Conservation (phyloP, 495 filamentous ascomycete species). For the Penicillium bovifimosum region DNA sequence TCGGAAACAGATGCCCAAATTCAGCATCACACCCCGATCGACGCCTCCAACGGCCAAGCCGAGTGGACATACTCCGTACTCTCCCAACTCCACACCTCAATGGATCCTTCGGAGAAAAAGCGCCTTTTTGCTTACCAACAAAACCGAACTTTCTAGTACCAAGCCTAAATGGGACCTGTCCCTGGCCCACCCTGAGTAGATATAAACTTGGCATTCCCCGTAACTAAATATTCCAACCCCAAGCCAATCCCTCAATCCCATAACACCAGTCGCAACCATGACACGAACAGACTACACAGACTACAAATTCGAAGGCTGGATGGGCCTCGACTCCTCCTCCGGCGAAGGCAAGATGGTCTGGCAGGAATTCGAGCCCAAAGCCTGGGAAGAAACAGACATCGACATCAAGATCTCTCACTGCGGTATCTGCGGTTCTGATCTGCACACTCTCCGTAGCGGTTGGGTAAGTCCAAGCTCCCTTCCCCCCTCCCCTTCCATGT, state of each 20-base stretch:
- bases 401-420: conserved; percentile 44
- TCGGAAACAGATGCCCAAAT: no score
- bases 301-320: conserved; percentile 78
- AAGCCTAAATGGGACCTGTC: not conserved
- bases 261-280: conserved; percentile 15
- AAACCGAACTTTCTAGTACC: conserved; percentile 11
- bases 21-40: no score
- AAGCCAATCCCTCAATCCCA: not conserved
- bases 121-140: conserved; percentile 14
- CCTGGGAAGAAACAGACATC: conserved; percentile 75
- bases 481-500: not conserved
- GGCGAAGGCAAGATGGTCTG: conserved; percentile 75
- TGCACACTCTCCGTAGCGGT: conserved; percentile 69
- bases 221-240: not conserved
- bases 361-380: conserved; percentile 72
- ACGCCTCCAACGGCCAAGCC: not conserved
- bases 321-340: conserved; percentile 54
- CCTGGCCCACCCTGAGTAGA: not conserved
- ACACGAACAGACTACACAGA: conserved; percentile 44
- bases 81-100: not conserved
- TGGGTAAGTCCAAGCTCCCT: conserved; percentile 45
- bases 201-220: conserved; percentile 17
- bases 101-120: not conserved
- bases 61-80: not conserved
- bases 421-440: conserved; percentile 51